Conservation (phyloP, 177 flowering plant genomes). For the Telopea speciosissima region DNA sequence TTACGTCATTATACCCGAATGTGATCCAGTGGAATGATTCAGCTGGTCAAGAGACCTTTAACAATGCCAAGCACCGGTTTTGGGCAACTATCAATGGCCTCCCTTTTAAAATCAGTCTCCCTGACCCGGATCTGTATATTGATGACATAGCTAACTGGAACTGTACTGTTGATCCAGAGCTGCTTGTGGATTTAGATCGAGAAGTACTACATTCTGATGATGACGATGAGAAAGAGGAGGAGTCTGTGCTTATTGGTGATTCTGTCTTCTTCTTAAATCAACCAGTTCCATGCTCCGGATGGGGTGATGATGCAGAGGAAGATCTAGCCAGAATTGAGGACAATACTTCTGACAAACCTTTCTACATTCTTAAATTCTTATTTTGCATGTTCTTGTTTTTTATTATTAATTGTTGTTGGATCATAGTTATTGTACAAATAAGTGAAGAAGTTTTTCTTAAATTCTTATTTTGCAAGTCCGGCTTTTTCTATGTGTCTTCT, state of each 20-base stretch:
- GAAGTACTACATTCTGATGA: conserved; percentile 16
- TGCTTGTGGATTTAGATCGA: conserved; percentile 47
- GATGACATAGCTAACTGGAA: conserved; percentile 72
- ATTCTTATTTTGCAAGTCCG: too few species aligned
- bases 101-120: conserved; percentile 45
- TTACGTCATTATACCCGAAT: conserved; percentile 33
- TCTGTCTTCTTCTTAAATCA: conserved; percentile 11
- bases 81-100: conserved; percentile 65
- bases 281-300: conserved; percentile 19
- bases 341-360: not conserved
- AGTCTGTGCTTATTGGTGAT: conserved; percentile 8
- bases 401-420: too few species aligned
- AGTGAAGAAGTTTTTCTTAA: too few species aligned
- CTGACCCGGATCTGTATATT: conserved; percentile 68
- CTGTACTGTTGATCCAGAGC: conserved; percentile 44
- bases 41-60: conserved; percentile 62
- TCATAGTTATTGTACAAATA: too few species aligned
- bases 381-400: too few species aligned
- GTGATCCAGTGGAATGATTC: conserved; percentile 58
- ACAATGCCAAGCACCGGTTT: conserved; percentile 54
- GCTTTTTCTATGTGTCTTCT: too few species aligned
- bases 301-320: conserved; percentile 32
- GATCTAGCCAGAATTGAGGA: conserved; percentile 9
- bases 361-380: too few species aligned
- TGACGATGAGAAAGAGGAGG: conserved; percentile 10